Base-by-base conservation (phyloP, 2,329 filamentous ascomycete genomes). In the Colletotrichum gigasporum region DNA sequence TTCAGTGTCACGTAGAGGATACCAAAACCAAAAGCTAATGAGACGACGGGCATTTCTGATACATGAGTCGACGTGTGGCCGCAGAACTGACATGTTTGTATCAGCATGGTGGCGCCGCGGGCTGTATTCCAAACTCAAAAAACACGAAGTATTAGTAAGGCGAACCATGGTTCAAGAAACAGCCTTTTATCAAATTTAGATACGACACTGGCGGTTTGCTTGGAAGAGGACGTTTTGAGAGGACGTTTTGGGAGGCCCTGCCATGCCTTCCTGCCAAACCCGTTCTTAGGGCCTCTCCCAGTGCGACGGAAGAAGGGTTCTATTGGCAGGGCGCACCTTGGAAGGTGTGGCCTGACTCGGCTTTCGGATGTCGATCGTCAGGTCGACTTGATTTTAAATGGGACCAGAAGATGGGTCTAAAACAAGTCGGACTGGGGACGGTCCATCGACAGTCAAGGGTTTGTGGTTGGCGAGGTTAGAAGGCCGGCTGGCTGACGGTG, bases 291-390 rank as follows among this genome's bases (percentile, higher is more conserved):
- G n/a, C n/a, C n/a, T n/a, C n/a, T n/a, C n/a, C n/a, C n/a, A n/a
- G n/a, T n/a, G n/a, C n/a, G n/a, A n/a, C n/a, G n/a, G n/a, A n/a
- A n/a, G n/a, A n/a, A n/a, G n/a, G n/a, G n/a, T n/a, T n/a, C n/a
- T n/a, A n/a, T n/a, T n/a, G n/a, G n/a, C 53, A 56, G n/a, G 22
- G 30, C 30, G 14, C 9, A 24, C 32, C 42, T 41, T 26, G 20
- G 32, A 9, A 24, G 16, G 44, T 16, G 54, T 59, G 45, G 32
- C 34, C 41, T 61, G 56, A 61, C 56, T 61, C 56, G 34, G 56
- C 48, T 54, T 35, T 54, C 56, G 48, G 47, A 64, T 61, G 56
- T 53, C 34, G 48, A 54, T 64, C 61, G 48, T 48, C 56, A 42
- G 35, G 37, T 53, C 20, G 26, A 32, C 56, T 48, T 61, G 56